Base-by-base conservation (phyloP, 129 eudicot genomes). In the Helichrysum umbraculigerum region DNA sequence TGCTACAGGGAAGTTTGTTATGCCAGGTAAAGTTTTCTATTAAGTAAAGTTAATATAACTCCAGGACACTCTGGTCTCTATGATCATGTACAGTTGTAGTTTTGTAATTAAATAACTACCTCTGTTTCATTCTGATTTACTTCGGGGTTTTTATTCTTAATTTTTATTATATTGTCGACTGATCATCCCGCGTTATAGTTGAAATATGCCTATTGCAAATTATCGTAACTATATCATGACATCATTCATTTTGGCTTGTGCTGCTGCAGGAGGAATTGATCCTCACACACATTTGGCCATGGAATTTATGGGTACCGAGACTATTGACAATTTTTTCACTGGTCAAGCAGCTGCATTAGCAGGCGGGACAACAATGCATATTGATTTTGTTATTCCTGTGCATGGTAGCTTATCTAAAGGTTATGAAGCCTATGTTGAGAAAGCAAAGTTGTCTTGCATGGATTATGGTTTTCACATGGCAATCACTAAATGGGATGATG, bases 391-490 rank as follows among this genome's bases (percentile, higher is more conserved):
- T 70, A 95, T 95, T 66, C 99, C 99, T 17, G 92, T 91, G 28
- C 54, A 89, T 16, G 99, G 99, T 52, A 95, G 90, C 81, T 80
- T 95, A 81, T 80, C 94, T 41, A 86, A 88, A 47, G 99, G 99
- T 21, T 88, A 60, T 76, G 91, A 95, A 78, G 77, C 93, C 11
- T 95, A 95, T 75, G 90, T 83, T 35, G 75, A 87, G 68, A 95
- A 95, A 79, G 85, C 97, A 64, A 85, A 89, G 79, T 78, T 73
- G 42, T 85, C 99, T 19, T 86, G 92, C 83, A 95, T 91, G 94
- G 99, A 95, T 86, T 95, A 91, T 79, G 99, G 99, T 73, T 95
- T 95, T 81, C 99, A 95, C 80, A 91, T 91, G 99, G 99, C 96
- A 22, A 85, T 95, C 75, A 95, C 99, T n/a, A 95, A 95, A 85